Base-by-base conservation (phyloP, 169 alveolate species). In the Plasmodium berghei region DNA sequence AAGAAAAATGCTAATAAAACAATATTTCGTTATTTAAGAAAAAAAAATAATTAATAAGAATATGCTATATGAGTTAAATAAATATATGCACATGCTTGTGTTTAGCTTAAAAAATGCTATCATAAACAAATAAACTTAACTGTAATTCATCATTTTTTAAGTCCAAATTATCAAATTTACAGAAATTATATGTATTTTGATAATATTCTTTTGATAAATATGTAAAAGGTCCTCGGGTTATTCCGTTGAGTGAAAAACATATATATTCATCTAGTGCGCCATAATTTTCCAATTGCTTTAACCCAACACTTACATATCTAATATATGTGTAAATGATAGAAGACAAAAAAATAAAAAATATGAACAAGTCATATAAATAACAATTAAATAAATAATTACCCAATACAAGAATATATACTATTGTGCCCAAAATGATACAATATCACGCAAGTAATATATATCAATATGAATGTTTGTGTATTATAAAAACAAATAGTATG, bases 151-250 rank as follows among this genome's bases (percentile, higher is more conserved):
- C 87, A n/a, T 86, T 59, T 59, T 86, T 46, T 58, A 86, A 61
- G 42, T 86, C 58, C 12, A 86, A 64, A 4, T 86, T 87, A 28
- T 86, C 87, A 48, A 86, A 86, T 64, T 86, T 86, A 20, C 91
- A 86, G 22, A 86, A 86, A 63, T 86, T 86, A 55, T 86, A 86
- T 9, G 71, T 16, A 52, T 54, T 63, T 20, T 86, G 91, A 66
- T 86, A 86, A 64, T 86, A 86, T 71, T 86, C 91, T 61, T 63
- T 86, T 34, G 91, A 86, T 20, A 86, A 24, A 63, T 28, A 86
- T 0, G 66, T 54, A 40, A 86, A 71, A 45, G 91, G 91, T 9
- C 91, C 91, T 63, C 61, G 70, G 22, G 73, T 72, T 26, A 86
- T 52, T 56, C 87, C 87, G 28, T 73, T 73, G 34, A 86, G 87